Evolutionary conservation across 331 rosid species (phyloP), one percentile per base, ranked within the genome.

Genomic region (Cydonia oblonga): DNA sequence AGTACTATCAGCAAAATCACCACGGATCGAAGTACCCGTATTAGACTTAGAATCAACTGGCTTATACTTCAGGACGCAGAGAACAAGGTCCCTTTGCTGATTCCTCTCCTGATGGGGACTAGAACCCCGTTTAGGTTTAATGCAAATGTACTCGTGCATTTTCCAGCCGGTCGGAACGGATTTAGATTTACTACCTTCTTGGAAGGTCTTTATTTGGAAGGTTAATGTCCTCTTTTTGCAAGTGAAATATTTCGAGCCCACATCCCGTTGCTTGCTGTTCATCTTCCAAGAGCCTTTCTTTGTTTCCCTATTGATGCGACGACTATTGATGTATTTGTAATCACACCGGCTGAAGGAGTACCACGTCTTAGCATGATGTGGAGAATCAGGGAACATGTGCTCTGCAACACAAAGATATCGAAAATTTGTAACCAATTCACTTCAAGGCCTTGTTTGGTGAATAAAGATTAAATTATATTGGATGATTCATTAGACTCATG

Each of bases 181-280:
- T 16, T 1, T 1, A 26, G 83, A 65, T 76, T 6, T 68, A 14
- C 79, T 73, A 3, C 87, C 85, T 30, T 9, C 0, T 3, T 82
- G 15, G 79, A 79, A 90, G 35, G 83, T 90, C 52, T n/a, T n/a
- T n/a, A n/a, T n/a, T n/a, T n/a, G n/a, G n/a, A 90, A 74, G 15
- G 79, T 86, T 76, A n/a, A n/a, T n/a, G n/a, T n/a, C n/a, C 82
- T 90, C 83, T 82, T 88, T 4, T 64, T 62, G 19, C 92, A 95
- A 82, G 81, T 82, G 54, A 76, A 78, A 1, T 3, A 25, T 25
- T 53, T 64, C 18, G 77, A 80, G 61, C 75, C 74, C 1, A 88
- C 51, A 0, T 29, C 15, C 0, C 86, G 63, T n/a, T 75, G 85
- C 29, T 33, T 63, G 5, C 89, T 4, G 85, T 81, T 49, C 70